These are phyloP conservation scores for Cryptococcus sp. DNA, from an alignment of 1,284 basidiomycete genomes.

Conservation along the genomic window DNA sequence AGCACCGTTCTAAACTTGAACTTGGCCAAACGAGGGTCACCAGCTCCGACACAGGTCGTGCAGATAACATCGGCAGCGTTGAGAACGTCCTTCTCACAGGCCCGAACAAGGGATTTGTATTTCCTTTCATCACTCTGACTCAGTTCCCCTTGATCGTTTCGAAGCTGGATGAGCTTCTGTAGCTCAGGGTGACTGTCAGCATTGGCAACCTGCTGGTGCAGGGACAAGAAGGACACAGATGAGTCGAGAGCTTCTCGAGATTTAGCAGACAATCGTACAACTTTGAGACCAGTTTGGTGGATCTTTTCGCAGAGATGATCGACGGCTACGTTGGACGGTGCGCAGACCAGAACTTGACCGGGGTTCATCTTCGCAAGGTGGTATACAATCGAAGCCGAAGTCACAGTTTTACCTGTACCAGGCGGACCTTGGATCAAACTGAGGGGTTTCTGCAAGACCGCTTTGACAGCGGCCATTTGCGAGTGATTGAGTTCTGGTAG, in stretches of 20 bases:
- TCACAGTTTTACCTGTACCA: slow-evolving; percentile 98
- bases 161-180: slow-evolving; percentile 95
- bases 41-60: slow-evolving; percentile 96
- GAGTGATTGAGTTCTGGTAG: slow-evolving; percentile 98
- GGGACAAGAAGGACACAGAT: slow-evolving; percentile 83
- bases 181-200: slow-evolving; percentile 90
- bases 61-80: slow-evolving; percentile 96
- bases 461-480: slow-evolving; percentile 99
- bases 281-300: slow-evolving; percentile 92
- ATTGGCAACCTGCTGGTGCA: slow-evolving; percentile 96
- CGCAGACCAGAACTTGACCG: slow-evolving; percentile 97
- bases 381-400: slow-evolving; percentile 98
- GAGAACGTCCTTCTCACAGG: slow-evolving; percentile 96
- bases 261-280: slow-evolving; percentile 95
- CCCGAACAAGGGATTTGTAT: slow-evolving; percentile 90
- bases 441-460: slow-evolving; percentile 96
- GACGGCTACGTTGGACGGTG: slow-evolving; percentile 98
- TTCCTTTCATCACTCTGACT: slow-evolving; percentile 95
- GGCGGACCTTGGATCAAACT: slow-evolving; percentile 97
- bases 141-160: slow-evolving; percentile 95
- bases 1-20: slow-evolving; percentile 97
- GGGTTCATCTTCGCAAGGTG: slow-evolving; percentile 99
- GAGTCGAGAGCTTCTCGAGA: slow-evolving; percentile 96
- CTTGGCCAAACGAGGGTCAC: slow-evolving; percentile 90
- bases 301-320: slow-evolving; percentile 99